phyloP scores from a whole-genome alignment of 2,329 filamentous ascomycete species.

The Cladosporium phlei region DNA sequence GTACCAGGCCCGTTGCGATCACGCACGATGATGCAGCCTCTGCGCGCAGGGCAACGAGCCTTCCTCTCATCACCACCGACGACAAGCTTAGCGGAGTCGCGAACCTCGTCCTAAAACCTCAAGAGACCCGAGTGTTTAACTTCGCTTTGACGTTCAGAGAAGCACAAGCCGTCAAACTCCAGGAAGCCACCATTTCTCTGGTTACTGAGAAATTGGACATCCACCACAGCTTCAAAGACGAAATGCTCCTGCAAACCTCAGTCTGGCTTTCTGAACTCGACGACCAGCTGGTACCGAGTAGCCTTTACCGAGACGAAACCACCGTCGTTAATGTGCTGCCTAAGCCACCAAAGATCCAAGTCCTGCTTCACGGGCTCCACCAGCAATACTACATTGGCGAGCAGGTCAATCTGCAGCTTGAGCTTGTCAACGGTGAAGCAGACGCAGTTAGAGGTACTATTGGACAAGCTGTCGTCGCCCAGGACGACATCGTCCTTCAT shows the following conservation, averaged over 20 bases:
- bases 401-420: slow-evolving; percentile 61
- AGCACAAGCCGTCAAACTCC: slow-evolving; percentile 68
- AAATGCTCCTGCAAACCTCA: neutral
- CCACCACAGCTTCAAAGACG: slow-evolving; percentile 54
- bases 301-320: slow-evolving; percentile 40
- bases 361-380: slow-evolving; percentile 58
- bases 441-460: slow-evolving; percentile 68
- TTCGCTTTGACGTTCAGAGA: slow-evolving; percentile 72
- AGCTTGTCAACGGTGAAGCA: slow-evolving; percentile 77
- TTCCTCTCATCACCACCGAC: neutral
- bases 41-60: neutral
- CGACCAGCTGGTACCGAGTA: neutral
- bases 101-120: slow-evolving; percentile 62
- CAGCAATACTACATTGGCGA: slow-evolving; percentile 85
- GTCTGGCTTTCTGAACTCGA: neutral
- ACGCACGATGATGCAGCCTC: slow-evolving; percentile 13
- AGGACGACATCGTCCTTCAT: slow-evolving; percentile 12
- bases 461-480: slow-evolving; percentile 23
- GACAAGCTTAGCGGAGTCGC: slow-evolving; percentile 30
- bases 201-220: slow-evolving; percentile 63
- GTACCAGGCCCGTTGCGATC: slow-evolving; percentile 16
- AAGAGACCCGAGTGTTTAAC: slow-evolving; percentile 45
- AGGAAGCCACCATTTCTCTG: slow-evolving; percentile 60
- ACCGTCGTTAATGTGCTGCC: slow-evolving; percentile 69
- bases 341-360: slow-evolving; percentile 85